Percentiles rank a stretch among this genome's conserved stretches.
Evolutionary conservation across 768 basidiomycete genomes (phyloP).

Genomic region (Cubamyces lactineus): DNA sequence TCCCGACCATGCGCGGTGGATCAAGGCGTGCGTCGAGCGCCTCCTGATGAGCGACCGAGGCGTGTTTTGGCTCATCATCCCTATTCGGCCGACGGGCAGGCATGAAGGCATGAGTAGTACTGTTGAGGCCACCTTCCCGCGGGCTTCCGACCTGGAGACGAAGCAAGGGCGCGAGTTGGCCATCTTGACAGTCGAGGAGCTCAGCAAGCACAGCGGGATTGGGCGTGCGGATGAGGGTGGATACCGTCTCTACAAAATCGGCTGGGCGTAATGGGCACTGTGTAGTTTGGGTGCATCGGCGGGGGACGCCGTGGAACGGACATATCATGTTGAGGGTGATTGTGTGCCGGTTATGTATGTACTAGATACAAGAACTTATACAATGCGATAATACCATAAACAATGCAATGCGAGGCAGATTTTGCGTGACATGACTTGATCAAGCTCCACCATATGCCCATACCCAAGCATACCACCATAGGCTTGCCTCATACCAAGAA

Average conservation of each 20-base stretch:
- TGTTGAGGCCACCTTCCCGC: constrained; percentile 58
- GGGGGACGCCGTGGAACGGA: not conserved
- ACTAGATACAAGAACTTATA: constrained; percentile 22
- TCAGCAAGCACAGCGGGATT: constrained; percentile 54
- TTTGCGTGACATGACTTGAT: not conserved
- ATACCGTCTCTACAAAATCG: constrained; percentile 72
- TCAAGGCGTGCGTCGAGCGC: constrained; percentile 59
- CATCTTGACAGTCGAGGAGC: constrained; percentile 50
- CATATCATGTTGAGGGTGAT: not conserved
- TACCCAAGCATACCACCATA: not conserved
- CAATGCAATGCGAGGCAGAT: constrained; percentile 2
- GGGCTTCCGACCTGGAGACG: not conserved
- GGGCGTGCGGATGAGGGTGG: constrained; percentile 72
- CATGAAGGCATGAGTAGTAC: constrained; percentile 61
- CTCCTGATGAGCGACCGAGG: constrained; percentile 41
- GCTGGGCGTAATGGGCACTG: constrained; percentile 47
- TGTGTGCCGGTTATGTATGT: constrained; percentile 15
- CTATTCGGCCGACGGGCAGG: constrained; percentile 64
- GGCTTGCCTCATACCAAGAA: not conserved
- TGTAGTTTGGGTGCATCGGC: not conserved
- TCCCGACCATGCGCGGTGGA: constrained; percentile 68
- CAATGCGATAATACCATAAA: constrained; percentile 21
- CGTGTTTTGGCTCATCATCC: constrained; percentile 75
- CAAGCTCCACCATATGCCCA: not conserved
- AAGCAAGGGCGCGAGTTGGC: constrained; percentile 38